These are phyloP conservation scores for Novymonas esmeraldas DNA, from an alignment of 208 protist genomes.

Conservation along the genomic window DNA sequence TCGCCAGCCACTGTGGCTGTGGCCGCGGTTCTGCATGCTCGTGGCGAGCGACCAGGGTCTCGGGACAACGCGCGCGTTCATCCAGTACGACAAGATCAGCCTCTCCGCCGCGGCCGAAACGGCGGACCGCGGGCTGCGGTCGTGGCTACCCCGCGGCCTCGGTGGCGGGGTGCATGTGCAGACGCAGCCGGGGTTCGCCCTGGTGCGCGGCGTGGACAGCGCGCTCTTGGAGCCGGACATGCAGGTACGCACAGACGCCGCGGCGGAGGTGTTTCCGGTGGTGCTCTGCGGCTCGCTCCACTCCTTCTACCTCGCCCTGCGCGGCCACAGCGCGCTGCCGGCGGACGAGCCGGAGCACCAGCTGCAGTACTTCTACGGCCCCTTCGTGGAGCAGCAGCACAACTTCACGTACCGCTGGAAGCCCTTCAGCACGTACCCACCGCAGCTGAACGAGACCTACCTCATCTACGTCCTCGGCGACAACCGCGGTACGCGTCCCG, in stretches of 20 bases:
- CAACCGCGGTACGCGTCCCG: conserved; percentile 28
- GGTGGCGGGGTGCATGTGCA: conserved; percentile 41
- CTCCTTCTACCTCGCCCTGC: conserved; percentile 62
- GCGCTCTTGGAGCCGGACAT: conserved; percentile 59
- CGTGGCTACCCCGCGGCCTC: conserved; percentile 7
- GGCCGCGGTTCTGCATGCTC: conserved; percentile 71
- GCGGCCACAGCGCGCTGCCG: conserved; percentile 40
- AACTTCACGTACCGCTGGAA: conserved; percentile 75
- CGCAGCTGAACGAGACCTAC: conserved; percentile 60
- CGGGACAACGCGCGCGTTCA: conserved; percentile 28
- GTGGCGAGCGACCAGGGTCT: conserved; percentile 28
- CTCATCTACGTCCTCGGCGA: conserved; percentile 59
- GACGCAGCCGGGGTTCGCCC: conserved; percentile 35
- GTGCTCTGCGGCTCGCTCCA: conserved; percentile 72
- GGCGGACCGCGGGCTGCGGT: neutral
- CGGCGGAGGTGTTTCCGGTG: conserved; percentile 46
- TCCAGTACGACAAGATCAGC: conserved; percentile 66
- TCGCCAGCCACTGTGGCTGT: conserved; percentile 24
- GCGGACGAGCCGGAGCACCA: conserved; percentile 71
- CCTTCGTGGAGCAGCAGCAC: conserved; percentile 31
- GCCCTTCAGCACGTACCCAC: conserved; percentile 54
- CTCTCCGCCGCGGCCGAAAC: conserved; percentile 8
- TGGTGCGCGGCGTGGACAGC: conserved; percentile 60
- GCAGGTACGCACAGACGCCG: conserved; percentile 33
- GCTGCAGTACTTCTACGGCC: conserved; percentile 77